These are phyloP conservation scores for Dinochytrium kinnereticum DNA, from an alignment of 371 early-diverging fungal genomes.

Conservation along the genomic window DNA sequence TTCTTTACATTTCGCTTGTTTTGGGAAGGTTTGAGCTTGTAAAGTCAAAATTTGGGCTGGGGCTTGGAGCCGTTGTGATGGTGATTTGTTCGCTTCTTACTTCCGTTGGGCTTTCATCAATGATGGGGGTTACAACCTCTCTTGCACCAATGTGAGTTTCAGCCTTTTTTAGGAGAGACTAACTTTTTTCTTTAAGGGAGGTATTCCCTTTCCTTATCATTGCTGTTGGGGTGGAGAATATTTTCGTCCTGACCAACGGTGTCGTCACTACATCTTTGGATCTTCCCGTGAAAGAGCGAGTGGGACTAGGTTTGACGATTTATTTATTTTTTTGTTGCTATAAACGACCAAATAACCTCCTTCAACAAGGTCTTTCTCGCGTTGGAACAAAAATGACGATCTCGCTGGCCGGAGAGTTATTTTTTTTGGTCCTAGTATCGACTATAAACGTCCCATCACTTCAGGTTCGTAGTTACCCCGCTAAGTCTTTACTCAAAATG, in stretches of 20 bases:
- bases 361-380: conserved; percentile 57
- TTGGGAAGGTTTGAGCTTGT: conserved; percentile 68
- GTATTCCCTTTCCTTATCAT: conserved; percentile 69
- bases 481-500: conserved; percentile 32
- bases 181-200: conserved; percentile 47
- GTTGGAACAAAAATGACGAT: conserved; percentile 67
- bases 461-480: conserved; percentile 34
- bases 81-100: conserved; percentile 59
- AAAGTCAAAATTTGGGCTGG: conserved; percentile 74
- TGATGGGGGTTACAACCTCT: conserved; percentile 55
- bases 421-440: conserved; percentile 60
- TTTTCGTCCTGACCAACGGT: conserved; percentile 70
- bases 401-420: conserved; percentile 61
- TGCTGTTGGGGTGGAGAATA: conserved; percentile 74
- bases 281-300: conserved; percentile 69
- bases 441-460: conserved; percentile 63
- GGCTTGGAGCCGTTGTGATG: conserved; percentile 65
- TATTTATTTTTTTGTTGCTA: too few species aligned
- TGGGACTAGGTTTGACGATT: conserved; percentile 61
- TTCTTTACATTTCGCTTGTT: conserved; percentile 66
- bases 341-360: too few species aligned
- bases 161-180: background rate
- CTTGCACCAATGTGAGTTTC: conserved; percentile 61
- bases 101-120: conserved; percentile 61
- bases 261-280: conserved; percentile 71